Evolutionary conservation across 2,329 filamentous ascomycete genomes (phyloP).

Genomic region (Apiospora aurea): DNA sequence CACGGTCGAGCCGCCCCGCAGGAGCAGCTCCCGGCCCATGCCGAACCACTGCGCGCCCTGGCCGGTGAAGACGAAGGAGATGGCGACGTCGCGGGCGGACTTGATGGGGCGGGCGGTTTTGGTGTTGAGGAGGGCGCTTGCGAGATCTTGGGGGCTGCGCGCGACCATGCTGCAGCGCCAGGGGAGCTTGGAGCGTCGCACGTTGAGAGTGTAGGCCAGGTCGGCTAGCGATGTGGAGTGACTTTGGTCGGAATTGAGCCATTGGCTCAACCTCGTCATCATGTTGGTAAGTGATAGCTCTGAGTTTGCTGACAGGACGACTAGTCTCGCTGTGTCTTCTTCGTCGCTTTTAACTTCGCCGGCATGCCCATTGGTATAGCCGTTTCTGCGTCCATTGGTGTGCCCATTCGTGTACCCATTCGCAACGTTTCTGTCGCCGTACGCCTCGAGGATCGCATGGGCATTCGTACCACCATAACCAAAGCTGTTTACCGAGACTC

Average conservation of each 20-base stretch:
- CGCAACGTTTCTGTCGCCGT: neutral
- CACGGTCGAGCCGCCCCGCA: neutral
- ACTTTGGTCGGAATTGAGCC: neutral
- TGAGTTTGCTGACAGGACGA: constrained; percentile 24
- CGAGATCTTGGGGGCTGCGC: constrained; percentile 30
- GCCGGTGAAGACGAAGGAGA: constrained; percentile 49
- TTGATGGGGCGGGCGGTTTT: constrained; percentile 29
- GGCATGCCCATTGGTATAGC: neutral
- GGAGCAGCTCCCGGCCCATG: constrained; percentile 46
- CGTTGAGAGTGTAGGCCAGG: constrained; percentile 32
- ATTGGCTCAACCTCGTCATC: constrained; percentile 27
- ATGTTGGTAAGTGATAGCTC: constrained; percentile 33
- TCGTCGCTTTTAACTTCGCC: neutral
- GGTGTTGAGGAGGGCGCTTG: constrained; percentile 33
- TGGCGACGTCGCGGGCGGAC: neutral
- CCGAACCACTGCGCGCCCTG: constrained; percentile 54
- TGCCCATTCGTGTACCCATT: constrained; percentile 17
- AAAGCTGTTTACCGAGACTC: constrained; percentile 43
- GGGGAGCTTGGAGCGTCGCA: constrained; percentile 31
- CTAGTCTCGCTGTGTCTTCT: neutral
- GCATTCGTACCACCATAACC: constrained; percentile 45
- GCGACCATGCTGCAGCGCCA: constrained; percentile 27
- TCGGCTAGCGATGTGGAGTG: constrained; percentile 16
- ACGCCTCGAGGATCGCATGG: constrained; percentile 40
- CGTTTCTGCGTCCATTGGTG: constrained; percentile 9